Evolutionary conservation across 495 filamentous ascomycete genomes (phyloP).

Genomic region (Hypomontagnella monticulosa): DNA sequence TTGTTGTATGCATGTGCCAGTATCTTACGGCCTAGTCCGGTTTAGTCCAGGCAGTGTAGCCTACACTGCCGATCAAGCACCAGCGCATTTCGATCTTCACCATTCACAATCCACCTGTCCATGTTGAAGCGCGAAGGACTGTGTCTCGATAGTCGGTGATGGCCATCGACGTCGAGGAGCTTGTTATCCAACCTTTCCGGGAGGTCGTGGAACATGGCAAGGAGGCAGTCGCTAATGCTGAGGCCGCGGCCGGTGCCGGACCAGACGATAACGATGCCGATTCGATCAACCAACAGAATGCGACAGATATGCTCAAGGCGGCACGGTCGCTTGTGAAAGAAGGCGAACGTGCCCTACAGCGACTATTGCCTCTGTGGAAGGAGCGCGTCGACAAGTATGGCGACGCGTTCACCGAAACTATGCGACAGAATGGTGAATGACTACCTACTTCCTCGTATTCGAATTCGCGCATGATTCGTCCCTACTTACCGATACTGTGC

Average conservation of each 20-base stretch:
- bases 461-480: not conserved
- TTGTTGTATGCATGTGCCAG: slow-evolving; percentile 28
- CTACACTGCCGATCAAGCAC: slow-evolving; percentile 5
- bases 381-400: slow-evolving; percentile 48
- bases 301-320: slow-evolving; percentile 41
- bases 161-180: slow-evolving; percentile 50
- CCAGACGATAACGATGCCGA: slow-evolving; percentile 26
- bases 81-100: slow-evolving; percentile 9
- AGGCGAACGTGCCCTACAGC: slow-evolving; percentile 48
- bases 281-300: slow-evolving; percentile 12
- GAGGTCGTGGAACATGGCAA: slow-evolving; percentile 49
- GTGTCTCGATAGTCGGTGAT: slow-evolving; percentile 40
- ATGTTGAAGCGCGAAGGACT: slow-evolving; percentile 27
- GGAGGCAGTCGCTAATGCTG: slow-evolving; percentile 47
- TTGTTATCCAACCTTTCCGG: slow-evolving; percentile 51
- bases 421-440: slow-evolving; percentile 49
- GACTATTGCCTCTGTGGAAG: slow-evolving; percentile 49
- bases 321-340: slow-evolving; percentile 47
- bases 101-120: slow-evolving; percentile 3
- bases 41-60: slow-evolving; percentile 23
- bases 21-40: slow-evolving; percentile 15
- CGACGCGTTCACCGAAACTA: slow-evolving; percentile 46
- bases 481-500: not conserved
- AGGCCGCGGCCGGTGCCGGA: slow-evolving; percentile 26
- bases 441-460: slow-evolving; percentile 4